Evolutionary conservation across 768 basidiomycete species (phyloP).

Genomic region (Lactarius sp.): DNA sequence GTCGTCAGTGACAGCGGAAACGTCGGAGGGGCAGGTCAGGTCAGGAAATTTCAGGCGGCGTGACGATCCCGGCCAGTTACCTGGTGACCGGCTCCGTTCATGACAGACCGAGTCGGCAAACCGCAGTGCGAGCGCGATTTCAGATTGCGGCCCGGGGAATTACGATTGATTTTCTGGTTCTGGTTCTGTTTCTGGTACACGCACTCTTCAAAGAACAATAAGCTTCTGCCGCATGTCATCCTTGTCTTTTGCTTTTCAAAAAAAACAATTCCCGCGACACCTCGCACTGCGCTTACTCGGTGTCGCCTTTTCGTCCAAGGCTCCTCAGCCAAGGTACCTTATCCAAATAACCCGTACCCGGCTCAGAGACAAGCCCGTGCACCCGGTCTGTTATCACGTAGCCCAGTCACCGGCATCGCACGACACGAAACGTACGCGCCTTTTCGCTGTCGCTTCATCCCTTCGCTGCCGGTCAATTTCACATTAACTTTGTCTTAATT

Average conservation of each 20-base stretch:
- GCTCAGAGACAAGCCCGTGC: neutral
- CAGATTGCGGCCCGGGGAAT: neutral
- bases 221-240: constrained; percentile 18
- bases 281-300: constrained; percentile 7
- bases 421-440: constrained; percentile 16
- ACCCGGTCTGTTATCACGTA: neutral
- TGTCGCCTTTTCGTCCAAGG: neutral
- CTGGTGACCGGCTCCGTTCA: constrained; percentile 12
- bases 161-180: neutral
- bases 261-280: constrained; percentile 8
- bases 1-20: neutral
- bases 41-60: constrained; percentile 17
- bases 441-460: neutral
- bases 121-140: too few relatives aligned
- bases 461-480: constrained; percentile 4
- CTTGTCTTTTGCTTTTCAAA: constrained; percentile 14
- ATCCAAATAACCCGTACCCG: neutral
- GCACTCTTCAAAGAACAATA: constrained; percentile 12
- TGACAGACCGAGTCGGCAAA: too few relatives aligned
- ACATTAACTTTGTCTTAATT: constrained; percentile 25
- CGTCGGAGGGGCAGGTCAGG: neutral
- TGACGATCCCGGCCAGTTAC: constrained; percentile 15
- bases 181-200: neutral
- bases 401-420: neutral
- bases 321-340: neutral